Base-by-base conservation (phyloP, 2,329 filamentous ascomycete genomes). In the Fusarium floridanum region DNA sequence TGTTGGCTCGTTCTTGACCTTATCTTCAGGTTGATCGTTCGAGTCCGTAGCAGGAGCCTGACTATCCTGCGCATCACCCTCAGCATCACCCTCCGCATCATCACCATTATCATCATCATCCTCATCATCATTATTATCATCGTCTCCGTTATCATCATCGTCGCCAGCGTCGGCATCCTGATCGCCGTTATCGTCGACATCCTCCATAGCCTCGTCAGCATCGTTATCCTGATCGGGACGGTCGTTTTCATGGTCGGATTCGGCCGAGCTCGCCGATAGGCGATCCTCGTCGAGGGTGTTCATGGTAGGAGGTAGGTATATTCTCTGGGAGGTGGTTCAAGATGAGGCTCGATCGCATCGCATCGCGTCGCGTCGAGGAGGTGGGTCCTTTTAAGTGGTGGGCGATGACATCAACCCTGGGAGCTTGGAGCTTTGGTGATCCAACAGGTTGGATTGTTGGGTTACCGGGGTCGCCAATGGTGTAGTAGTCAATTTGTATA, bases 181-280 rank as follows among this genome's bases (percentile, higher is more conserved):
- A 29, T 83, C 82, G 10, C 85, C 83, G 22, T 80, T 82, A 24
- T 85, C 83, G 16, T 86, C 84, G 27, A 78, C 84, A 59, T 86
- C 85, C 53, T 91, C 88, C 87, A 91, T 90, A 39, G 88, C 83
- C 77, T 91, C 89, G 75, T 91, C 89, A 66, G 85, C 86, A 64
- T 90, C 88, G 74, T 84, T 80, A 10, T 81, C 80, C 29, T 75
- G 72, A 39, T 82, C 79, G 64, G 70, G 66, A 24, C 74, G 72
- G 24, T 79, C 77, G 45, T 80, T 80, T 29, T 80, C 80, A 67
- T 80, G 80, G 55, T 84, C 83, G 10, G 81, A 77, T 50, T 77
- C 76, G 53, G 22, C 72, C 29, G 76, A 77, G 59, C 76, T 77
- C 57, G 71, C 70, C 34, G 76, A 78, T 61, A 77, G n/a, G 10